phyloP scores from a whole-genome alignment of 352 stramenopile genomes.

The Phytophthora ohioensis region DNA sequence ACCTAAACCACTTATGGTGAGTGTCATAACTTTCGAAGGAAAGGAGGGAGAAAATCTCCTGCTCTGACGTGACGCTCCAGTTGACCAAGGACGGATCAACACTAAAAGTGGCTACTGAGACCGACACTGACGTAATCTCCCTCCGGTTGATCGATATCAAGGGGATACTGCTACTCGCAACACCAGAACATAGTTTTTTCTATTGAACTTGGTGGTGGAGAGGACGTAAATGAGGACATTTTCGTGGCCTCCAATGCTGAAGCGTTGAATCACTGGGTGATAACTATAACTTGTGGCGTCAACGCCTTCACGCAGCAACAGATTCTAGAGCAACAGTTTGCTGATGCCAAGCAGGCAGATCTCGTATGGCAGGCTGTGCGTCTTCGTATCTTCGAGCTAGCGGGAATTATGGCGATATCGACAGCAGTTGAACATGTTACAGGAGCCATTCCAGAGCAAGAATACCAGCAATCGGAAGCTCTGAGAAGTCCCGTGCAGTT shows the following conservation, averaged over 20 bases:
- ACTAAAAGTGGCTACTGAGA: conserved; percentile 8
- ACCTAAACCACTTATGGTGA: no score
- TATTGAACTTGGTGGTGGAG: conserved; percentile 1
- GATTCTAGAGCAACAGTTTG: no score
- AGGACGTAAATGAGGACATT: not conserved
- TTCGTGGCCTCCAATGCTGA: conserved; percentile 14
- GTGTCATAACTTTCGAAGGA: no score
- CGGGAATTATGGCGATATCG: conserved; percentile 15
- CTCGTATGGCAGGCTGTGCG: conserved; percentile 57
- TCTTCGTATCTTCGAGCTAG: conserved; percentile 57
- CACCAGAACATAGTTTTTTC: conserved; percentile 26
- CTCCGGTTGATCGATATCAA: conserved; percentile 22
- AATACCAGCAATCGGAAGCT: conserved; percentile 14
- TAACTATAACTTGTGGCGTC: conserved; percentile 46
- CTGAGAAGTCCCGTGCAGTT: conserved; percentile 21
- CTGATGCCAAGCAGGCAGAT: conserved; percentile 16
- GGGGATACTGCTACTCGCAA: conserved; percentile 7
- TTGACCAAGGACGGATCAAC: conserved; percentile 30
- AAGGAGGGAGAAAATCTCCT: no score
- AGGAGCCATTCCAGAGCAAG: conserved; percentile 9
- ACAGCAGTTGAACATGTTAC: conserved; percentile 30
- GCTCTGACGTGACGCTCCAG: conserved; percentile 8
- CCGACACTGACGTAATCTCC: not conserved
- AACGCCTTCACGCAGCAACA: conserved; percentile 51
- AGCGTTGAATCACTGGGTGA: conserved; percentile 43